Evolutionary conservation across 371 early-diverging fungal genomes (phyloP).

Genomic region (Mortierella sp.): DNA sequence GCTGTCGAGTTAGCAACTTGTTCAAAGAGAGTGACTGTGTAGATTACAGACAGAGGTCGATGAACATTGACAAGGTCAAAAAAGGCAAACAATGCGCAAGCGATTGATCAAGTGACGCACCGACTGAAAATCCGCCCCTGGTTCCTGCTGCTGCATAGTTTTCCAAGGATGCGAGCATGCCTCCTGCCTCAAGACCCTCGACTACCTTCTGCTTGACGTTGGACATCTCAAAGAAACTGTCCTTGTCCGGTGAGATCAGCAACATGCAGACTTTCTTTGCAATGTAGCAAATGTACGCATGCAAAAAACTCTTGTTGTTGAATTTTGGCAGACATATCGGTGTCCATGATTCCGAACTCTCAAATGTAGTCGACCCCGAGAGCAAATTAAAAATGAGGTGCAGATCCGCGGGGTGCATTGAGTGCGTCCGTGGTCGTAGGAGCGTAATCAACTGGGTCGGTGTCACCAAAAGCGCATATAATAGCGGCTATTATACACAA

Average conservation of each 20-base stretch:
- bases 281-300: slow-evolving; percentile 90
- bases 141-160: slow-evolving; percentile 49
- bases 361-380: slow-evolving; percentile 79
- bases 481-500: slow-evolving; percentile 60
- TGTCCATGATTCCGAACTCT: slow-evolving; percentile 90
- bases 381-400: slow-evolving; percentile 89
- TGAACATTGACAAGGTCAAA: neutral
- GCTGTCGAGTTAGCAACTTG: neutral
- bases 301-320: slow-evolving; percentile 89
- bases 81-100: neutral
- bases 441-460: slow-evolving; percentile 84
- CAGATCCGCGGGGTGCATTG: slow-evolving; percentile 88
- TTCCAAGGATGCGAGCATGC: slow-evolving; percentile 45
- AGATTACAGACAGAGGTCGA: neutral
- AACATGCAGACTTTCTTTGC: slow-evolving; percentile 78
- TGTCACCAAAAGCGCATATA: slow-evolving; percentile 86
- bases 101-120: slow-evolving; percentile 20
- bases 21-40: neutral
- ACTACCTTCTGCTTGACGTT: slow-evolving; percentile 77
- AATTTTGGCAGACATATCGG: slow-evolving; percentile 96
- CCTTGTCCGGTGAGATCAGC: slow-evolving; percentile 84
- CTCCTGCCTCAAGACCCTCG: slow-evolving; percentile 61
- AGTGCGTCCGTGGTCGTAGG: slow-evolving; percentile 82
- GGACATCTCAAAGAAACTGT: slow-evolving; percentile 86
- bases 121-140: slow-evolving; percentile 56